Evolutionary conservation across 495 filamentous ascomycete species (phyloP).

Genomic region (Neurospora tetraspora): DNA sequence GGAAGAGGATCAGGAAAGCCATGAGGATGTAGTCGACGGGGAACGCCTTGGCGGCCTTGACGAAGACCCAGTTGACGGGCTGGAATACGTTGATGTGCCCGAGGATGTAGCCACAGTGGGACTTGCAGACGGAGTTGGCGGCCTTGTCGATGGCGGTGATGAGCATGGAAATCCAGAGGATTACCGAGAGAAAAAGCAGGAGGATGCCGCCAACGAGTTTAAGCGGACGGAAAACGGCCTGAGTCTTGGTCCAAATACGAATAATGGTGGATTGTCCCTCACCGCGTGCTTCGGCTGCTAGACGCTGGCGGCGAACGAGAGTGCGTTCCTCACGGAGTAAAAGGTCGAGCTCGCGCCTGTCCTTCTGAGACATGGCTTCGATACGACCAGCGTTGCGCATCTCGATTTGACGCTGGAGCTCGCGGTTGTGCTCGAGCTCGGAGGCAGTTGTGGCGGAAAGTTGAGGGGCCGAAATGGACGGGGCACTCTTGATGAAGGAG

Average conservation of each 20-base stretch:
- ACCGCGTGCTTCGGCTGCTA: conserved; percentile 70
- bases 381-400: conserved; percentile 69
- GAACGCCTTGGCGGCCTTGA: conserved; percentile 72
- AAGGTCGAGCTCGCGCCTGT: conserved; percentile 77
- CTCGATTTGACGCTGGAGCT: conserved; percentile 85
- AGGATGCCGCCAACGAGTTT: conserved; percentile 79
- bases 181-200: conserved; percentile 55
- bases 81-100: conserved; percentile 87
- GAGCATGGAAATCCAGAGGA: conserved; percentile 86
- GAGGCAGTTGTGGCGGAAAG: conserved; percentile 64
- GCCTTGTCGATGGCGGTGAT: conserved; percentile 94
- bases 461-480: conserved; percentile 66
- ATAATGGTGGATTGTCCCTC: conserved; percentile 61
- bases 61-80: conserved; percentile 84
- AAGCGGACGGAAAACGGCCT: conserved; percentile 68
- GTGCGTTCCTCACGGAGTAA: conserved; percentile 86
- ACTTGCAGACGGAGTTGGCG: conserved; percentile 85
- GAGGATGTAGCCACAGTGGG: conserved; percentile 88
- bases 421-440: conserved; percentile 75
- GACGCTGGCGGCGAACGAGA: conserved; percentile 75
- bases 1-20: conserved; percentile 66
- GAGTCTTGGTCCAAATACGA: conserved; percentile 63
- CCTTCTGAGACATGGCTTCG: conserved; percentile 67
- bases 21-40: conserved; percentile 89
- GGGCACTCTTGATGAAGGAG: conserved; percentile 80